A percentile compares a stretch with the other conserved stretches of the same genome.
phyloP scores from a whole-genome alignment of 805 yeast species.

The Sugiyamaella americana region DNA sequence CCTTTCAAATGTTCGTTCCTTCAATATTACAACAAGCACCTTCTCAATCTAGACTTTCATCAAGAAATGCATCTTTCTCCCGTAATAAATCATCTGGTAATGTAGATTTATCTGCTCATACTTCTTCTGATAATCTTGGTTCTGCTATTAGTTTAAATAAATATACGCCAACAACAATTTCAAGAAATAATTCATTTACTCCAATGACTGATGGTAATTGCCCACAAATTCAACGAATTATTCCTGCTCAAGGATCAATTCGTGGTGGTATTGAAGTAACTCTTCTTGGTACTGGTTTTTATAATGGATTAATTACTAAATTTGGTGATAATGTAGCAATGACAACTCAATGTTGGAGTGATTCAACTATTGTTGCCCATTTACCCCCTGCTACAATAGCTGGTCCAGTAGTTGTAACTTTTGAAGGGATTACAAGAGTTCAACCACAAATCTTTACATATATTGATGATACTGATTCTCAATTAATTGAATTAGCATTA shows the following conservation, averaged over 20 bases:
- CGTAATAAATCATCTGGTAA: neutral
- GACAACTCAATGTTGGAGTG: slow-evolving; percentile 96
- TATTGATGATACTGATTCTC: slow-evolving; percentile 91
- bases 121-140: neutral
- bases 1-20: slow-evolving; percentile 1
- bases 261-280: slow-evolving; percentile 97
- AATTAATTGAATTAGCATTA: slow-evolving; percentile 87
- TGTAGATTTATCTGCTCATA: slow-evolving; percentile 5
- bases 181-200: slow-evolving; percentile 2
- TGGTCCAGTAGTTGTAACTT: slow-evolving; percentile 90
- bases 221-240: slow-evolving; percentile 75
- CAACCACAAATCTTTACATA: slow-evolving; percentile 71
- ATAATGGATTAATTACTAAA: slow-evolving; percentile 72
- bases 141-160: neutral
- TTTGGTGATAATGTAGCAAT: slow-evolving; percentile 55
- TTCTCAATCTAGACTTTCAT: neutral
- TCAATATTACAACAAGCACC: neutral
- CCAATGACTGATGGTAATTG: slow-evolving; percentile 4
- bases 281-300: slow-evolving; percentile 77
- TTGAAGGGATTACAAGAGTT: slow-evolving; percentile 46
- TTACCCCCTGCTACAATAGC: slow-evolving; percentile 86
- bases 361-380: slow-evolving; percentile 86
- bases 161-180: neutral
- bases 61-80: slow-evolving; percentile 1
- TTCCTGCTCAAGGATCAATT: slow-evolving; percentile 93